phyloP scores from a whole-genome alignment of 345 rosid species.

The Eucalyptus marginata region DNA sequence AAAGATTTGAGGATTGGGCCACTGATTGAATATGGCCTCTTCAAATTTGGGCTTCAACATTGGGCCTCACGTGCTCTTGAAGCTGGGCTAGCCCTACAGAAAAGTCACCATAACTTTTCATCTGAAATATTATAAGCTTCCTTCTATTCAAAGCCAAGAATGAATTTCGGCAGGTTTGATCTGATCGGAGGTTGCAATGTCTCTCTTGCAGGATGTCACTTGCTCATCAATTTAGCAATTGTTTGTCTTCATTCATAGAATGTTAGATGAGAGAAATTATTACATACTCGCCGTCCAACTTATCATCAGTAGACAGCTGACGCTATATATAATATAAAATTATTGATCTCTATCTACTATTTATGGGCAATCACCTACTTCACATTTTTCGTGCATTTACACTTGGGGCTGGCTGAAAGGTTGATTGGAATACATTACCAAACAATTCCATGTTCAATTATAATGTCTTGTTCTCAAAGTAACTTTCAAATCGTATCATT shows the following conservation, averaged over 20 bases:
- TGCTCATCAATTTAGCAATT: background rate
- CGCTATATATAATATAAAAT: background rate
- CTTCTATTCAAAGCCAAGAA: background rate
- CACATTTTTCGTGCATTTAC: background rate
- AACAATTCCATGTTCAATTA: background rate
- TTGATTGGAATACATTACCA: background rate
- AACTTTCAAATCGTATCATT: background rate
- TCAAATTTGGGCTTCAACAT: background rate
- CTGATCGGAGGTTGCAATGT: background rate
- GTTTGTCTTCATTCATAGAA: background rate
- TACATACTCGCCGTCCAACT: background rate
- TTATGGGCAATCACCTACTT: background rate
- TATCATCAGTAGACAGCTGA: accelerated
- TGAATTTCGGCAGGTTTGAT: background rate
- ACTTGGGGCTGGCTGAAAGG: background rate
- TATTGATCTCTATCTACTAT: background rate
- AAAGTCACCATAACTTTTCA: background rate
- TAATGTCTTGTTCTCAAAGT: background rate
- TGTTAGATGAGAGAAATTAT: background rate
- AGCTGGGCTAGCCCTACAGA: background rate
- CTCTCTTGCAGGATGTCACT: background rate
- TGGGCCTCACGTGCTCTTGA: background rate
- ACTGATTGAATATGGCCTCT: background rate
- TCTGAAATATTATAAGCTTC: background rate
- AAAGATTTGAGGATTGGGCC: background rate